A percentile compares a stretch with the other conserved stretches of the same genome.
These are phyloP conservation scores for Chaetomium olivaceum DNA, from an alignment of 2,329 filamentous ascomycete genomes.

Conservation along the genomic window DNA sequence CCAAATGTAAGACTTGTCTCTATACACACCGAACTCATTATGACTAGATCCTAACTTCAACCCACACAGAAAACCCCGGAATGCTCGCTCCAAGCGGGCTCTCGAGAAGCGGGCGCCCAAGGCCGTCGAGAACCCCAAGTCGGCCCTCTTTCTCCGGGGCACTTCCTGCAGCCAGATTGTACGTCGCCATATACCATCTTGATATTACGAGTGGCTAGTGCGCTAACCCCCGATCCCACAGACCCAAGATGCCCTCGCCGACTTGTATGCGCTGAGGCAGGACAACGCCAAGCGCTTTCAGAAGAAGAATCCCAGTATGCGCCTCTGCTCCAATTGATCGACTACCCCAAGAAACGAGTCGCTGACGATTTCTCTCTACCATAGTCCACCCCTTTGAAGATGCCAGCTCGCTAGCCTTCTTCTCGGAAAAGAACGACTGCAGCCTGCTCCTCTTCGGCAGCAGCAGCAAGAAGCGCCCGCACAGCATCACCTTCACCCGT, in stretches of 20 bases:
- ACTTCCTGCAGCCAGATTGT: conserved; percentile 80
- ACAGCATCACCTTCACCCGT: conserved; percentile 79
- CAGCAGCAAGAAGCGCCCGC: conserved; percentile 92
- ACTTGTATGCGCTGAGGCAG: conserved; percentile 81
- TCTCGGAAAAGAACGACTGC: conserved; percentile 94
- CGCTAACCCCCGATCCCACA: conserved; percentile 20
- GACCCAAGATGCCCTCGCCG: conserved; percentile 72
- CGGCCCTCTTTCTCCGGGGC: conserved; percentile 84
- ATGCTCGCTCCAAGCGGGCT: conserved; percentile 89
- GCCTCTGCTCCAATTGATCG: conserved; percentile 44
- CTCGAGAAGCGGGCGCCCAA: conserved; percentile 93
- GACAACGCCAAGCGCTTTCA: conserved; percentile 86
- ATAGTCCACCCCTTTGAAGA: conserved; percentile 85
- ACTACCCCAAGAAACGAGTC: not conserved
- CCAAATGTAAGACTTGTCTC: conserved; percentile 45
- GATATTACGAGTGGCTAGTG: no score
- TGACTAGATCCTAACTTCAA: not conserved
- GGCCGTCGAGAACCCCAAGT: conserved; percentile 84
- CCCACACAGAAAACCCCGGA: conserved; percentile 56
- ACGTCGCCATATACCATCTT: conserved; percentile 36
- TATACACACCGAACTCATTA: not conserved
- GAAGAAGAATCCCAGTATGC: conserved; percentile 77
- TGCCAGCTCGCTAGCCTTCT: conserved; percentile 84
- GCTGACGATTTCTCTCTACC: conserved; percentile 2
- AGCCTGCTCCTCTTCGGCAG: conserved; percentile 80